Evolutionary conservation across 306 rosid genomes (phyloP).

Genomic region (Quercus glauca): DNA sequence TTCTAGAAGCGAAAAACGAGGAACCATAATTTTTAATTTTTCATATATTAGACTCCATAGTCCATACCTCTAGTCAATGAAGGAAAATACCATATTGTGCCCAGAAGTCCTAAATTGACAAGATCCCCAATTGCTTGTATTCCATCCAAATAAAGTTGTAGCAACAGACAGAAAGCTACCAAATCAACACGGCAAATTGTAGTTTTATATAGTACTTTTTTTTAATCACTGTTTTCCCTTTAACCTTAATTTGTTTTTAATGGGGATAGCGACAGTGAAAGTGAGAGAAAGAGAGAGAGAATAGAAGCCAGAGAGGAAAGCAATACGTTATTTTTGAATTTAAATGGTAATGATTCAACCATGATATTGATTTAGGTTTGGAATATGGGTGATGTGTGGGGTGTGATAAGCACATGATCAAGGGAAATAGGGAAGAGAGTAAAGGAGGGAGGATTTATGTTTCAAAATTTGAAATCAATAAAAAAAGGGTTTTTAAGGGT

Average conservation of each 20-base stretch:
- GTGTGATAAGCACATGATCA: slow-evolving; percentile 6
- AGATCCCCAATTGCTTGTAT: not conserved
- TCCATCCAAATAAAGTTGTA: not conserved
- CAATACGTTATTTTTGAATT: slow-evolving; percentile 54
- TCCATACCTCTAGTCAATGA: not conserved
- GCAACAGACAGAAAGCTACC: not conserved
- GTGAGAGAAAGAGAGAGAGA: slow-evolving; percentile 2
- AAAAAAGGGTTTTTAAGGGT: slow-evolving; percentile 26
- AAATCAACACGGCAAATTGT: not conserved
- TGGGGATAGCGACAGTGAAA: not conserved
- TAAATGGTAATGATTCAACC: slow-evolving; percentile 57
- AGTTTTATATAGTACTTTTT: not conserved
- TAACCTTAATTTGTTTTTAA: not conserved
- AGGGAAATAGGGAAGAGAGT: slow-evolving; percentile 10
- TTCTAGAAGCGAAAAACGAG: not conserved
- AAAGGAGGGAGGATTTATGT: slow-evolving; percentile 37
- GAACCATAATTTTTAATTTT: too few relatives aligned
- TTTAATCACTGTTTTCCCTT: not conserved
- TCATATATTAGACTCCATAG: not conserved
- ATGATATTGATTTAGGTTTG: slow-evolving; percentile 34
- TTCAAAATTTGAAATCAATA: slow-evolving; percentile 84
- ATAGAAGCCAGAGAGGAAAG: slow-evolving; percentile 36
- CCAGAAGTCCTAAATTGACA: not conserved
- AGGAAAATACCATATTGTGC: not conserved
- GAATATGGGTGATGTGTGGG: slow-evolving; percentile 37